Evolutionary conservation across 2,329 filamentous ascomycete species (phyloP).

Genomic region (Spiromastix sp.): DNA sequence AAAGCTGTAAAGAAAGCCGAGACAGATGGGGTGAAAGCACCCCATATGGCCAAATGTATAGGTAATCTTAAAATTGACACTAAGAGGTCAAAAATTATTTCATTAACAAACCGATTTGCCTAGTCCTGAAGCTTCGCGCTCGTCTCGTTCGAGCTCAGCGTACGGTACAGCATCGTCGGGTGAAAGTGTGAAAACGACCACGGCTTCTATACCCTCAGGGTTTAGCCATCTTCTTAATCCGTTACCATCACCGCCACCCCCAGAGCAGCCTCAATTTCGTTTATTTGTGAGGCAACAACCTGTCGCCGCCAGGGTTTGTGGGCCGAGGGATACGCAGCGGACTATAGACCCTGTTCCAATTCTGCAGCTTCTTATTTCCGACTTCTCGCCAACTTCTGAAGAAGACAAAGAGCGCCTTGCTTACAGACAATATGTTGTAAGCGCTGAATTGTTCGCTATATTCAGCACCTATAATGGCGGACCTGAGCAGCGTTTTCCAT

Average conservation of each 20-base stretch:
- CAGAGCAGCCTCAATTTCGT: constrained; percentile 22
- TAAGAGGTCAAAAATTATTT: no score
- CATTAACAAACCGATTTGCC: no score
- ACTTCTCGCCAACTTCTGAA: constrained; percentile 31
- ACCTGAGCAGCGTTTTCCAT: constrained; percentile 11
- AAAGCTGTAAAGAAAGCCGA: no score
- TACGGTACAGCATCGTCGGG: no score
- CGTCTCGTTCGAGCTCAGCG: no score
- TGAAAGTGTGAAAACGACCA: no score
- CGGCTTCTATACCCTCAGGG: constrained; percentile 22
- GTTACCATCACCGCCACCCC: constrained; percentile 14
- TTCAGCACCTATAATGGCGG: constrained; percentile 6
- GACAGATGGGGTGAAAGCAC: no score
- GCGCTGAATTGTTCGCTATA: constrained; percentile 33
- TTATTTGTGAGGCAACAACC: constrained; percentile 38
- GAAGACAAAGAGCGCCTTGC: constrained; percentile 29
- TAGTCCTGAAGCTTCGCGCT: no score
- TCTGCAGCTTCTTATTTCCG: constrained; percentile 34
- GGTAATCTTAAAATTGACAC: no score
- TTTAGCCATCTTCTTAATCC: constrained; percentile 29
- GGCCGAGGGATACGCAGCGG: constrained; percentile 35
- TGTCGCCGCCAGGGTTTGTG: constrained; percentile 35
- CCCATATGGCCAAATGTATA: no score
- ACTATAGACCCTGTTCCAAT: constrained; percentile 39
- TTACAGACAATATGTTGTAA: constrained; percentile 32